A percentile compares a stretch with the other conserved stretches of the same genome.
Evolutionary conservation across 129 eudicot species (phyloP).

Genomic region (Cynara cardunculus): DNA sequence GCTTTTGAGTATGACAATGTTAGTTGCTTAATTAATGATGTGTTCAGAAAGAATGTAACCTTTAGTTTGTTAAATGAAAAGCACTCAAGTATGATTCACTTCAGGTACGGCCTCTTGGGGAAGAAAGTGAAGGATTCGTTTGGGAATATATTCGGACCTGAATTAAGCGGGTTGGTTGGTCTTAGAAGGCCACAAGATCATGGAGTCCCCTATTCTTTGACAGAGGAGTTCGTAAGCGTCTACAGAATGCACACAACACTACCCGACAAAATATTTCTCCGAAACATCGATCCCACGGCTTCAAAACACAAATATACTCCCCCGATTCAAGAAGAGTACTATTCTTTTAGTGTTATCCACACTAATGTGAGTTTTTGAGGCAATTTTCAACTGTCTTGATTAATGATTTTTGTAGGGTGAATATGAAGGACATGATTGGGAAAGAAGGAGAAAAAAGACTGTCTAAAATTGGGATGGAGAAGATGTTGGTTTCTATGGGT

Average conservation of each 20-base stretch:
- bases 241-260: slow-evolving; percentile 53
- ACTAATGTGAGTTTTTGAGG: background rate
- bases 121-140: slow-evolving; percentile 44
- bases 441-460: slow-evolving; percentile 50
- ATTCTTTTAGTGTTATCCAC: background rate
- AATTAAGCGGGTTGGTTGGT: slow-evolving; percentile 52
- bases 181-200: slow-evolving; percentile 52
- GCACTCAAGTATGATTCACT: background rate
- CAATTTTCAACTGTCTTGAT: background rate
- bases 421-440: slow-evolving; percentile 54
- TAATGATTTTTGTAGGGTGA: slow-evolving; percentile 23
- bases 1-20: background rate
- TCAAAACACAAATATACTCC: slow-evolving; percentile 26
- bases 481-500: slow-evolving; percentile 62
- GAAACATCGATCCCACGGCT: slow-evolving; percentile 27
- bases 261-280: slow-evolving; percentile 41
- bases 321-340: slow-evolving; percentile 44
- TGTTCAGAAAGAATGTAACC: background rate
- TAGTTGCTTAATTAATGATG: background rate
- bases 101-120: slow-evolving; percentile 51
- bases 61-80: background rate
- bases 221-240: slow-evolving; percentile 57
- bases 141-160: slow-evolving; percentile 43
- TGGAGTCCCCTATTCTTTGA: slow-evolving; percentile 56
- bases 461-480: slow-evolving; percentile 47